Percentiles rank a stretch among this genome's conserved stretches.
These are phyloP conservation scores for Crithidia mellificae DNA, from an alignment of 208 protist species.

Conservation along the genomic window DNA sequence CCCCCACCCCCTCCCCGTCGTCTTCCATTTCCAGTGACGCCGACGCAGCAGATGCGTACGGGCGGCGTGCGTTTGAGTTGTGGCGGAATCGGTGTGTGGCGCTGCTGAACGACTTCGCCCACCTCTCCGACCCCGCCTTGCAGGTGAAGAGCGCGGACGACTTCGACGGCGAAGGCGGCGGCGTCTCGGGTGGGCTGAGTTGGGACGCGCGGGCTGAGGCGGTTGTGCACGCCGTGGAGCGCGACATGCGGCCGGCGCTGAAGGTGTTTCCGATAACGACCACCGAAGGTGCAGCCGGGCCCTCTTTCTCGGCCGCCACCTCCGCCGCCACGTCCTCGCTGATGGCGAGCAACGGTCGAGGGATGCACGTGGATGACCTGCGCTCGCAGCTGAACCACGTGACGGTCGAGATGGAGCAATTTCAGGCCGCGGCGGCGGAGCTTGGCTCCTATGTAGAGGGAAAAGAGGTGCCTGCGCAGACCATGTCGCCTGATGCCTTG, in stretches of 20 bases:
- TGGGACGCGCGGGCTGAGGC: slow-evolving; percentile 41
- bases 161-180: slow-evolving; percentile 16
- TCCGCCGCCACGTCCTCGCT: not conserved
- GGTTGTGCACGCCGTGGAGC: slow-evolving; percentile 38
- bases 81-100: slow-evolving; percentile 61
- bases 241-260: slow-evolving; percentile 26
- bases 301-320: slow-evolving; percentile 5
- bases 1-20: slow-evolving; percentile 34
- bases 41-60: slow-evolving; percentile 10
- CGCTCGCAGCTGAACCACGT: slow-evolving; percentile 21
- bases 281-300: not conserved
- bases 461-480: slow-evolving; percentile 12
- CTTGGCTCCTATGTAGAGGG: slow-evolving; percentile 23
- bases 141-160: slow-evolving; percentile 31
- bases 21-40: slow-evolving; percentile 15
- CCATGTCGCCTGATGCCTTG: slow-evolving; percentile 22
- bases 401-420: slow-evolving; percentile 41
- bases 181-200: slow-evolving; percentile 8
- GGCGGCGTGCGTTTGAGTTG: slow-evolving; percentile 26
- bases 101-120: slow-evolving; percentile 56
- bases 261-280: slow-evolving; percentile 21
- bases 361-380: slow-evolving; percentile 12
- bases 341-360: not conserved
- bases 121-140: slow-evolving; percentile 41
- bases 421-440: slow-evolving; percentile 25